A percentile compares a stretch with the other conserved stretches of the same genome.
Evolutionary conservation across 192 early-diverging fungal genomes (phyloP).

Genomic region (Geranomyces michiganensis): DNA sequence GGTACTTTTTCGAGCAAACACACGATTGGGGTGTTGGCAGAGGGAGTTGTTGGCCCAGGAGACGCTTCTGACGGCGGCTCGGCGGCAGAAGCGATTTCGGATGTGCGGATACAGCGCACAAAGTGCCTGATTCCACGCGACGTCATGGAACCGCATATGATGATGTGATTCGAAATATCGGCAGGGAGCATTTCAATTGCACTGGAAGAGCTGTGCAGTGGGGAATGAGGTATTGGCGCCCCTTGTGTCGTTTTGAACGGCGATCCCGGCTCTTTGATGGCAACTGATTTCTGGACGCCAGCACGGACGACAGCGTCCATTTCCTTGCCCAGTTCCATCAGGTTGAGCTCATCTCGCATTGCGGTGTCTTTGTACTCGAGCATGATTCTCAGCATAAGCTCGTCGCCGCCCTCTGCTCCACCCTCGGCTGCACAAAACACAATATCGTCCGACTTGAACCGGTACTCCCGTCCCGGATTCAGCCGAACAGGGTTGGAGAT

Average conservation of each 20-base stretch:
- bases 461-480: constrained; percentile 42
- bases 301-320: constrained; percentile 35
- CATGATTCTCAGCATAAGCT: constrained; percentile 45
- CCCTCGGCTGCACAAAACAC: constrained; percentile 41
- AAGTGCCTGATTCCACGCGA: constrained; percentile 51
- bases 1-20: constrained; percentile 23
- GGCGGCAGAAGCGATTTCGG: not conserved
- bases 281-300: not conserved
- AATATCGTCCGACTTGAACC: constrained; percentile 44
- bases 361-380: constrained; percentile 50
- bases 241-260: not conserved
- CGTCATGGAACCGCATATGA: constrained; percentile 50
- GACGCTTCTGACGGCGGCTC: not conserved
- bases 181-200: not conserved
- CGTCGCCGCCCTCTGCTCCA: constrained; percentile 43
- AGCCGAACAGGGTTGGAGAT: constrained; percentile 41
- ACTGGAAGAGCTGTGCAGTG: not conserved
- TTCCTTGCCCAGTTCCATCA: constrained; percentile 43
- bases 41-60: not conserved
- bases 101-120: constrained; percentile 42
- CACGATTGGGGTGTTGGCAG: constrained; percentile 38
- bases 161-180: constrained; percentile 38
- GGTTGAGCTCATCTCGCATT: constrained; percentile 37
- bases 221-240: not conserved
- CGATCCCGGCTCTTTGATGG: no score